Base-by-base conservation (phyloP, 2,329 filamentous ascomycete genomes). In the Apiospora pterosperma region DNA sequence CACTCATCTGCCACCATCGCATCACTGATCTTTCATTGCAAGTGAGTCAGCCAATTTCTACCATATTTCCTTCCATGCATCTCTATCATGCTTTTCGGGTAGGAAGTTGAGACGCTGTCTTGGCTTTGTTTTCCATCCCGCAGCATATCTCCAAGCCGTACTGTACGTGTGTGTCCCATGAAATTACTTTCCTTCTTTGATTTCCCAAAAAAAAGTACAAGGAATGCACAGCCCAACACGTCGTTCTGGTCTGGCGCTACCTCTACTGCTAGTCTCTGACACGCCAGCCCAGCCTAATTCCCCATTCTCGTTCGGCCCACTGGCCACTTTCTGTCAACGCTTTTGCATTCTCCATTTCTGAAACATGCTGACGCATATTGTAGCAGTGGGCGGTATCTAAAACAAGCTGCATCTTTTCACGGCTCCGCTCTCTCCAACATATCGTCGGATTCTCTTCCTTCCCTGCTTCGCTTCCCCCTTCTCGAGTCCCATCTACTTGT, bases 301-400 rank as follows among this genome's bases (percentile, higher is more conserved):
- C 34, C 48, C 48, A 34, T 55, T 19, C 16, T 21, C 28, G 48
- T 61, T 31, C 59, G 14, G 36, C 59, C 34, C 59, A 41, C 59
- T 61, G 59, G 36, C 59, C 59, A 61, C 59, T 14, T 41, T 39
- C 59, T 61, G 59, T 21, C 59, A 41, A 55, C 48, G 48, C 59
- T 41, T 41, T 61, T 60, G 36, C 59, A 1, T 41, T 21, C 59
- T 31, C 59, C 59, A 41, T 41, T 31, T 25, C 60, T 62, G 60
- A 62, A 62, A 62, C 60, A 41, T 41, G 60, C 60, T 62, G 60
- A 62, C 39, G 60, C 60, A 62, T 44, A 31, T 62, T 60, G 48
- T 55, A 55, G 48, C 28, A 34, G 39, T 48, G 60, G 60, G 60
- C n/a, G 48, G 60, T 36, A 62, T 62, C 60, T 62, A 62, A 62